Percentiles rank a stretch among this genome's conserved stretches.
Conservation (phyloP, 768 basidiomycete genomes). For the Phanerochaete sordida region DNA sequence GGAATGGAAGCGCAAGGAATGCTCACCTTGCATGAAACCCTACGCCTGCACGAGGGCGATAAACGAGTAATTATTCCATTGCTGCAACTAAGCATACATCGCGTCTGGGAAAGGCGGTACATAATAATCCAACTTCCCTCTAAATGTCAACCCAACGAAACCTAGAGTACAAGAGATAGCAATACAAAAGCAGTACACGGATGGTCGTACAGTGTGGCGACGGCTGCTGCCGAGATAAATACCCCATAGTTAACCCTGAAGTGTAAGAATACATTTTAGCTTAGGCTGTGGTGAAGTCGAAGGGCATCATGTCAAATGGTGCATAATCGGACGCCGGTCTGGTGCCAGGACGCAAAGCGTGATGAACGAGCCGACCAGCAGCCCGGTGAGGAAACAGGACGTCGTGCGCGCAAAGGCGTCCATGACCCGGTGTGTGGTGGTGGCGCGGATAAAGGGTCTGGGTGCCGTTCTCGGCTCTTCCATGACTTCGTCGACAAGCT, state of each 20-base stretch:
- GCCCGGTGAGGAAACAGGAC: slow-evolving; percentile 52
- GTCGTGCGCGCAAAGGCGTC: slow-evolving; percentile 30
- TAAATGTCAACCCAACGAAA: not conserved
- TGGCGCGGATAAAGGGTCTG: not conserved
- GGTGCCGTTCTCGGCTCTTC: not conserved
- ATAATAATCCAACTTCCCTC: not conserved
- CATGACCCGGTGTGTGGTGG: not conserved
- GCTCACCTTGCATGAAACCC: too few relatives aligned
- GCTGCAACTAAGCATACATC: too few relatives aligned
- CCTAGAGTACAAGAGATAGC: not conserved
- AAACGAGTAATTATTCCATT: too few relatives aligned
- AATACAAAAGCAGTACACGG: not conserved
- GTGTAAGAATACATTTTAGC: not conserved
- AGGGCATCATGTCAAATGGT: slow-evolving; percentile 19
- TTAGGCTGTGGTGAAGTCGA: not conserved
- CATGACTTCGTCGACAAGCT: not conserved
- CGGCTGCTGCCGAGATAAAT: slow-evolving; percentile 1
- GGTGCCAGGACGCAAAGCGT: slow-evolving; percentile 47
- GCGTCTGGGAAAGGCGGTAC: too few relatives aligned
- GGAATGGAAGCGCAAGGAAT: too few relatives aligned
- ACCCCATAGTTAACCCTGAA: not conserved
- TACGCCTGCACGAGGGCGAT: too few relatives aligned
- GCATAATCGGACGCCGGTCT: slow-evolving; percentile 42
- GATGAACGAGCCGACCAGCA: slow-evolving; percentile 56
- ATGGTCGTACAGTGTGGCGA: not conserved